phyloP scores from a whole-genome alignment of 129 eudicot species.

The Rutidosis leptorrhynchoides region DNA sequence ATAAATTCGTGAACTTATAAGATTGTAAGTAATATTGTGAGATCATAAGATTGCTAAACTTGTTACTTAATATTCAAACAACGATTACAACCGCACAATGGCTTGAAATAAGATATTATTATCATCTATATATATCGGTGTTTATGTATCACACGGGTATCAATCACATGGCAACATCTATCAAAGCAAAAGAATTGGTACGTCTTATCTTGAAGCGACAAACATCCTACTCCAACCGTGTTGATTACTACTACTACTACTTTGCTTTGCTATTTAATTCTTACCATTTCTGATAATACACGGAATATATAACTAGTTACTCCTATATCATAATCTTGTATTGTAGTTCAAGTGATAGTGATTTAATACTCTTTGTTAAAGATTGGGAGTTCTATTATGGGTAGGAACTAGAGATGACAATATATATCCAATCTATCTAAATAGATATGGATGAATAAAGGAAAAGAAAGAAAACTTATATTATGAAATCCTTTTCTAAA shows the following conservation, averaged over 20 bases:
- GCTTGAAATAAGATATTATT: background rate
- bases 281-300: background rate
- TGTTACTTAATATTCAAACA: background rate
- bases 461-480: no score
- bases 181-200: background rate
- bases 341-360: no score
- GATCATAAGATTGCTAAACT: background rate
- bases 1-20: no score
- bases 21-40: no score
- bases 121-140: slow-evolving; percentile 14
- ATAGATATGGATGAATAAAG: no score
- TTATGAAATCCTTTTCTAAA: no score
- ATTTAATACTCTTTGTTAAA: no score
- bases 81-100: slow-evolving; percentile 3
- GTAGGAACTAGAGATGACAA: no score
- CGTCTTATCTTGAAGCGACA: slow-evolving; percentile 10
- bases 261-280: slow-evolving; percentile 1
- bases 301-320: background rate
- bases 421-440: no score
- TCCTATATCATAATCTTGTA: no score
- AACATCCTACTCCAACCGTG: background rate
- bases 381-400: no score
- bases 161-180: slow-evolving; percentile 23
- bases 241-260: slow-evolving; percentile 19
- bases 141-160: background rate